Evolutionary conservation across 352 stramenopile genomes (phyloP).

Genomic region (Pilasporangium apinafurcum): DNA sequence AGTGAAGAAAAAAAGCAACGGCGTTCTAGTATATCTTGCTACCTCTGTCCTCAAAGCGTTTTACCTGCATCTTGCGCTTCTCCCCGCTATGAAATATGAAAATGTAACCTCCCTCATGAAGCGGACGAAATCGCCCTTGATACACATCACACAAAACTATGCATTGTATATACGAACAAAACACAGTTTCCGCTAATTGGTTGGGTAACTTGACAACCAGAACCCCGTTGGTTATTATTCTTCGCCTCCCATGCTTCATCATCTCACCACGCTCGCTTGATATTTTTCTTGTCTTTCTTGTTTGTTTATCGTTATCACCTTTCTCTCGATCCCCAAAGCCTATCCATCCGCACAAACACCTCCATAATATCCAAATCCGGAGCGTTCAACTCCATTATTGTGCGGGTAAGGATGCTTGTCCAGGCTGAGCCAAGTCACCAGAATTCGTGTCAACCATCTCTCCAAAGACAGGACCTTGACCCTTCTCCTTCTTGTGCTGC

Average conservation of each 20-base stretch:
- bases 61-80: not conserved
- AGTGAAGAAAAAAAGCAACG: not conserved
- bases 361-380: conserved; percentile 4
- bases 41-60: not conserved
- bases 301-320: not conserved
- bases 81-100: not conserved
- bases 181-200: conserved; percentile 2
- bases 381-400: conserved; percentile 25
- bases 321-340: not conserved
- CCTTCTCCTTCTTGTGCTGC: conserved; percentile 93
- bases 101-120: not conserved
- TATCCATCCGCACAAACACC: not conserved
- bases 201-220: conserved; percentile 2
- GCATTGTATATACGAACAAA: conserved; percentile 7
- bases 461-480: conserved; percentile 52
- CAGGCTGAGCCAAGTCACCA: conserved; percentile 29
- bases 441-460: conserved; percentile 53
- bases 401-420: conserved; percentile 14
- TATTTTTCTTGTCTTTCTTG: not conserved
- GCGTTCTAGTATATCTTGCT: not conserved
- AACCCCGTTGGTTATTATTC: conserved; percentile 1
- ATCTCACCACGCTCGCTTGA: not conserved
- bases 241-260: conserved; percentile 1
- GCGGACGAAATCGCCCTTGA: not conserved
- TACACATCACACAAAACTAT: conserved; percentile 8